These are phyloP conservation scores for Calonectria naviculata DNA, from an alignment of 2,329 filamentous ascomycete genomes.

Conservation along the genomic window DNA sequence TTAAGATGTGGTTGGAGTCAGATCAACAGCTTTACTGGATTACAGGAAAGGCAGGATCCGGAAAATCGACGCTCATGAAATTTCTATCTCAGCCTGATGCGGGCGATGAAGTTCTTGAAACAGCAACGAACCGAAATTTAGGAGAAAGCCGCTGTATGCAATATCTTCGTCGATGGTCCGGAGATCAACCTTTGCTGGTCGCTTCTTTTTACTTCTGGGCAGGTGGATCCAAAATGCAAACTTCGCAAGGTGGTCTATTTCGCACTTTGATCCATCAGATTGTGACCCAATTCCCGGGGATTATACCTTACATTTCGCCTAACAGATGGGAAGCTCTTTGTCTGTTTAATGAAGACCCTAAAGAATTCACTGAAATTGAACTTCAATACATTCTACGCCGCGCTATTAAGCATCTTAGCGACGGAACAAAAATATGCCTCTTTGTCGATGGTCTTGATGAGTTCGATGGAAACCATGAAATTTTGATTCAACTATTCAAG, in stretches of 20 bases:
- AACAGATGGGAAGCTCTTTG: not conserved
- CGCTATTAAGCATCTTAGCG: too few relatives aligned
- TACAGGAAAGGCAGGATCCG: slow-evolving; percentile 10
- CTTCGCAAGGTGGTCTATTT: not conserved
- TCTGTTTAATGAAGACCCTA: not conserved
- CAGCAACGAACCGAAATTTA: not conserved
- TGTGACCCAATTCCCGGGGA: not conserved
- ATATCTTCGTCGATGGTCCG: not conserved
- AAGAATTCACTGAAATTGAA: too few relatives aligned
- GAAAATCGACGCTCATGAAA: slow-evolving; percentile 9
- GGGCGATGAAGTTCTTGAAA: too few relatives aligned
- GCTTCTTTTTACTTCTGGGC: slow-evolving; percentile 7
- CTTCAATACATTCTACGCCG: too few relatives aligned
- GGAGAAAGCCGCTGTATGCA: not conserved
- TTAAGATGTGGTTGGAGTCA: not conserved
- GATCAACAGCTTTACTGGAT: not conserved
- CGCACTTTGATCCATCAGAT: not conserved
- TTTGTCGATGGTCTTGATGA: not conserved
- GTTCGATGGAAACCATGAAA: not conserved
- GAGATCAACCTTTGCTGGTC: not conserved
- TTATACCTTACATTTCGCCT: not conserved
- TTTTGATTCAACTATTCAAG: not conserved
- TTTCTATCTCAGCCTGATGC: not conserved
- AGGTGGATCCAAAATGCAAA: not conserved
- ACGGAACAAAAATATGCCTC: not conserved